Percentiles rank a stretch among this genome's conserved stretches.
Evolutionary conservation across 805 yeast species (phyloP).

Genomic region (Starmera caribaea): DNA sequence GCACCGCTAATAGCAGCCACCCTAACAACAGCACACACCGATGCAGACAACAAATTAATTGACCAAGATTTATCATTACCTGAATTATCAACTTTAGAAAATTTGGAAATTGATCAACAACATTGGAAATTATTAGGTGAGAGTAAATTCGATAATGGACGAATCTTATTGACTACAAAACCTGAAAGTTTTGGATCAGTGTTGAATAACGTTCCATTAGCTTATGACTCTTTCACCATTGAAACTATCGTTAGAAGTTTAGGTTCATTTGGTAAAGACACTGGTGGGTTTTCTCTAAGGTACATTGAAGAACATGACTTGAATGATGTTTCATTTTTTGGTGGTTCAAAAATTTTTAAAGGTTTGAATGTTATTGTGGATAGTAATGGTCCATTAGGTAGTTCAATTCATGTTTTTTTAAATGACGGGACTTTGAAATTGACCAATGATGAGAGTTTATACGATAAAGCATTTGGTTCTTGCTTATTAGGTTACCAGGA

Average conservation of each 20-base stretch:
- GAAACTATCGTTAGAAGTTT: constrained; percentile 57
- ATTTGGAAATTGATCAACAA: constrained; percentile 8
- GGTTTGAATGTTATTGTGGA: constrained; percentile 59
- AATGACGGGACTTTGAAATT: constrained; percentile 45
- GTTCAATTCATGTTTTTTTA: constrained; percentile 46
- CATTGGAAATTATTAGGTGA: constrained; percentile 32
- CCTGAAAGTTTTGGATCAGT: constrained; percentile 31
- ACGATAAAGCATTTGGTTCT: constrained; percentile 35
- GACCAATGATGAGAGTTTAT: constrained; percentile 15
- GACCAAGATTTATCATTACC: constrained; percentile 27
- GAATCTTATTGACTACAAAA: constrained; percentile 42
- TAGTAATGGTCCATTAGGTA: constrained; percentile 34
- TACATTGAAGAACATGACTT: constrained; percentile 26
- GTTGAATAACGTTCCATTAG: constrained; percentile 27
- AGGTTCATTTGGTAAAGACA: constrained; percentile 38
- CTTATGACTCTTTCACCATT: constrained; percentile 38
- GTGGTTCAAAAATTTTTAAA: constrained; percentile 49
- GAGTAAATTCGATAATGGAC: constrained; percentile 38
- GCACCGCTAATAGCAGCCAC: neutral
- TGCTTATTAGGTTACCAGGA: constrained; percentile 55
- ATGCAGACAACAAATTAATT: constrained; percentile 13
- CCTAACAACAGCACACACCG: constrained; percentile 9
- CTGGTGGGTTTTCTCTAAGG: constrained; percentile 54
- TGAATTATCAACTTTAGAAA: constrained; percentile 24
- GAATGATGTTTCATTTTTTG: constrained; percentile 28